These are phyloP conservation scores for Bocquillonia castaneifolia DNA, from an alignment of 441 rosid species.

Conservation along the genomic window DNA sequence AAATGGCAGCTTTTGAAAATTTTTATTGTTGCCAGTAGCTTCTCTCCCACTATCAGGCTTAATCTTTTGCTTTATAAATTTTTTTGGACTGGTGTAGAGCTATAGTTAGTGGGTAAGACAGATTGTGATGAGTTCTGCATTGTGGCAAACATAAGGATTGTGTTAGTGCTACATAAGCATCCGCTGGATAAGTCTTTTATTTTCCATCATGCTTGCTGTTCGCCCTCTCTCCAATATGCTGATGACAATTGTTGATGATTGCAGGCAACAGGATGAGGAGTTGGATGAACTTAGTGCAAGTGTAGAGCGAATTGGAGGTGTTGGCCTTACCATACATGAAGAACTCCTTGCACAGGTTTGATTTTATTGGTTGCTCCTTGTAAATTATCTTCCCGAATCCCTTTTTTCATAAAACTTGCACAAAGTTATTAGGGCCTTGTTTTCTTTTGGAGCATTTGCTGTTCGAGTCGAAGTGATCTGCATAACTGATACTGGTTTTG, in stretches of 20 bases:
- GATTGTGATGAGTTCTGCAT: neutral
- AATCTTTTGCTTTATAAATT: neutral
- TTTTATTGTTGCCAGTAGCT: neutral
- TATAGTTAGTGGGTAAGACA: neutral
- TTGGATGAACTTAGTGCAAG: slow-evolving; percentile 92
- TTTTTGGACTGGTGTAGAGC: neutral
- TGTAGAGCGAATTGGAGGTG: slow-evolving; percentile 90
- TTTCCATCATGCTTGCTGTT: neutral
- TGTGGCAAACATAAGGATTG: neutral
- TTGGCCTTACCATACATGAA: slow-evolving; percentile 94
- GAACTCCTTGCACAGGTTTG: slow-evolving; percentile 84
- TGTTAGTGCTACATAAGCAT: neutral
- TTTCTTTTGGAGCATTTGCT: neutral
- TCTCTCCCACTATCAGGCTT: neutral
- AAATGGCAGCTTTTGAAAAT: neutral
- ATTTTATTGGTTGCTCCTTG: slow-evolving; percentile 16
- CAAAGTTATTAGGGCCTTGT: neutral
- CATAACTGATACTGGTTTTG: neutral
- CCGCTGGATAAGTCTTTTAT: neutral
- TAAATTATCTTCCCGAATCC: slow-evolving; percentile 1
- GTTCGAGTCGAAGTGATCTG: neutral
- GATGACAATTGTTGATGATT: slow-evolving; percentile 18
- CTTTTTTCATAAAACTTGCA: neutral
- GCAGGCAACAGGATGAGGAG: slow-evolving; percentile 96
- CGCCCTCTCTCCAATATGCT: neutral